Base-by-base conservation (phyloP, 2,329 filamentous ascomycete genomes). In the Venturia oleaginea region DNA sequence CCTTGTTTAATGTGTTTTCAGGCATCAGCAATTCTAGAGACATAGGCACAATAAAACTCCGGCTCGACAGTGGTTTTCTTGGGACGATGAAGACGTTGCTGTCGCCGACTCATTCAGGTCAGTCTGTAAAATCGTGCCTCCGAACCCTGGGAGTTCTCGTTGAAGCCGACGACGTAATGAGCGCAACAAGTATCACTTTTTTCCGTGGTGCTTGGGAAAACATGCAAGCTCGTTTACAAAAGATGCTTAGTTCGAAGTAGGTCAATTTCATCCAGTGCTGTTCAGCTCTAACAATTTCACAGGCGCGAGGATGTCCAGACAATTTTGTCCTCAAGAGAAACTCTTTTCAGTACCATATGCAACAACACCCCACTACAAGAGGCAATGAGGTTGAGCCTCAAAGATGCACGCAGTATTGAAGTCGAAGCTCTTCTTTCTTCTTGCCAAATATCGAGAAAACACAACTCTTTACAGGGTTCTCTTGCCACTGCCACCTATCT, bases 181-280 rank as follows among this genome's bases (percentile, higher is more conserved):
- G 84, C 62, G 83, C 86, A 7, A 74, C 80, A 11, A 83, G 84
- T 60, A 76, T 81, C 2, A 73, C 83, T 0, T 84, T 91, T 57
- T 75, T 95, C 43, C 78, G 86, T 37, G 78, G 80, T 34, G 79
- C 86, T 32, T 83, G 92, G 72, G 72, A 79, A 19, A 81, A 80
- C 55, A 90, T 96, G 70, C 82, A 85, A 67, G 74, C 73, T 15
- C 85, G 91, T 37, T 83, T 86, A 22, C 78, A 79, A 54, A 97
- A 92, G 92, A 91, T 97, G 86, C 85, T 87, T 71, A 88, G 86
- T 67, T 90, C 90, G 72, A 84, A 86, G 89, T 91, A 81, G 77
- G 84, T 77, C 32, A 37, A 6, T 11, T 42, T 38, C 42, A 22
- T 30, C 30, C 24, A 27, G 8, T 19, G 43, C 3, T 22, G 62